A percentile compares a stretch with the other conserved stretches of the same genome.
Evolutionary conservation across 805 yeast genomes (phyloP).

Genomic region (Saccharomycopsis capsularis): DNA sequence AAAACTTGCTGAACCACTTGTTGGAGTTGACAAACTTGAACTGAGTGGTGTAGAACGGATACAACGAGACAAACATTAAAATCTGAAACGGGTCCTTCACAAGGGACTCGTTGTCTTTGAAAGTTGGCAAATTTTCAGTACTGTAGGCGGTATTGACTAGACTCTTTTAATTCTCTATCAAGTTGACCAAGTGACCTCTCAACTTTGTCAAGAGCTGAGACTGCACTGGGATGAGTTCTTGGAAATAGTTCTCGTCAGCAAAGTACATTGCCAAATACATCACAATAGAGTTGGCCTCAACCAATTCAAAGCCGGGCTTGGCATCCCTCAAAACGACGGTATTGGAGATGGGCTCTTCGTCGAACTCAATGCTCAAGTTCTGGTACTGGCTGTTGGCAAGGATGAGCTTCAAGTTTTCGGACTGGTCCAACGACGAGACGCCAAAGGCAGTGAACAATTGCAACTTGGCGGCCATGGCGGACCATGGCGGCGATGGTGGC

Average conservation of each 20-base stretch:
- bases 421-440: conserved; percentile 8
- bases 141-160: conserved; percentile 28
- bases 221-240: conserved; percentile 2
- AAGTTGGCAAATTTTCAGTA: conserved; percentile 16
- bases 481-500: background rate
- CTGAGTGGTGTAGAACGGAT: conserved; percentile 28
- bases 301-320: conserved; percentile 39
- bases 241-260: conserved; percentile 4
- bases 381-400: conserved; percentile 15
- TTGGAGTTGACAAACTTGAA: conserved; percentile 16
- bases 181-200: conserved; percentile 7
- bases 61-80: conserved; percentile 40
- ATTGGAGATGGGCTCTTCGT: conserved; percentile 23
- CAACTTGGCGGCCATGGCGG: too few species aligned
- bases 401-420: conserved; percentile 19
- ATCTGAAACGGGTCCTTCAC: conserved; percentile 32
- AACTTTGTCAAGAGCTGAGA: conserved; percentile 4
- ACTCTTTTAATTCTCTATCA: conserved; percentile 25
- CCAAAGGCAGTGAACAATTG: conserved; percentile 3
- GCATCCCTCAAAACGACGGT: conserved; percentile 26
- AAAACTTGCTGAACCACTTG: conserved; percentile 21
- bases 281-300: conserved; percentile 52
- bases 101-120: conserved; percentile 14
- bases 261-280: conserved; percentile 39
- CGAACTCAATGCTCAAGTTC: background rate